Evolutionary conservation across 257 asterid species (phyloP).

Genomic region (Orobanche coerulescens): DNA sequence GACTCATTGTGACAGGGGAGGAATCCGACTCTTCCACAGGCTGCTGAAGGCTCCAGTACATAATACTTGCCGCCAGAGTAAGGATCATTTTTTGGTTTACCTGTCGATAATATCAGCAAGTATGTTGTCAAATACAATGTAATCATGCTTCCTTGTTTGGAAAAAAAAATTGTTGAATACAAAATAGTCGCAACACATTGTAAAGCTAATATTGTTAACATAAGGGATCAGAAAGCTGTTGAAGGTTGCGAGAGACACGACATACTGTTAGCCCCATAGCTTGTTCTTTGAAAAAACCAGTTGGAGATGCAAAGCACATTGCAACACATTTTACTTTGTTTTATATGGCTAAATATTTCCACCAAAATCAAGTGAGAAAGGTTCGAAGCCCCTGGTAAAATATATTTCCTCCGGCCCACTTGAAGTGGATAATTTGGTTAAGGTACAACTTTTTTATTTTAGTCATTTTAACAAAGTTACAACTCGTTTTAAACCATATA

Average conservation of each 20-base stretch:
- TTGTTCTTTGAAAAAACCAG: neutral
- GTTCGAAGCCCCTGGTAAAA: neutral
- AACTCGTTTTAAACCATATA: too few species aligned
- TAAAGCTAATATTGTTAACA: too few species aligned
- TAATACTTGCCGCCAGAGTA: slow-evolving; percentile 83
- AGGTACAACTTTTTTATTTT: too few species aligned
- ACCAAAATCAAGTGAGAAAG: slow-evolving; percentile 1
- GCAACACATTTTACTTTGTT: neutral
- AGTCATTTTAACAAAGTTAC: too few species aligned
- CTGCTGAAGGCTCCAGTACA: slow-evolving; percentile 97
- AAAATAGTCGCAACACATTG: too few species aligned
- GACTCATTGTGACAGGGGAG: slow-evolving; percentile 43
- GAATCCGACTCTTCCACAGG: slow-evolving; percentile 60
- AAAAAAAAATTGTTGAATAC: too few species aligned
- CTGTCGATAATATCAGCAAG: slow-evolving; percentile 34
- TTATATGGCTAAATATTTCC: neutral
- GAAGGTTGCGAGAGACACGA: slow-evolving; percentile 3
- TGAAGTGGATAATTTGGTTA: too few species aligned
- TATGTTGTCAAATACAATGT: neutral
- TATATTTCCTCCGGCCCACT: too few species aligned
- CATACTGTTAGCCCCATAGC: neutral
- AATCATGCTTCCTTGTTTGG: neutral
- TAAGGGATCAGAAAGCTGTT: neutral
- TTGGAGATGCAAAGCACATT: slow-evolving; percentile 12
- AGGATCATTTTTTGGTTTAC: slow-evolving; percentile 98